Base-by-base conservation (phyloP, 805 yeast genomes). In the Metschnikowia corniflorae region DNA sequence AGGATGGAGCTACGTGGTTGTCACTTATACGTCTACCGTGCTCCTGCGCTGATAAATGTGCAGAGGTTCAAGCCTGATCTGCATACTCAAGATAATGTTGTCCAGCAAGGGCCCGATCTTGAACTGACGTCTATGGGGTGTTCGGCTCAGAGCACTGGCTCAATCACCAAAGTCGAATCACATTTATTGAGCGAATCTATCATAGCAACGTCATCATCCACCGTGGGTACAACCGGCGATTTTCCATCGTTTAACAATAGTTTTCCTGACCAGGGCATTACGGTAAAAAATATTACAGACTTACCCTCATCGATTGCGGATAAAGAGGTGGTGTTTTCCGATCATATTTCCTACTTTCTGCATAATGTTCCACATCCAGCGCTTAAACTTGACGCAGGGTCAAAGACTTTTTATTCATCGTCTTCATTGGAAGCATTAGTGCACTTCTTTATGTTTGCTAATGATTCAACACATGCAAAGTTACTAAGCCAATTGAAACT, bases 351-450 rank as follows among this genome's bases (percentile, higher is more conserved):
- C 4, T 58, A 55, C 44, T 52, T 42, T 31, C 49, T 49, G 30
- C 49, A 61, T 4, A 29, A 33, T 4, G 29, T 54, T 5, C 65
- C 69, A 3, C 71, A 68, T 42, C 73, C 73, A 1, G 58, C 55
- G 14, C 54, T 68, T 21, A 40, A 46, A 16, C 55, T 76, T 39
- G 86, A 81, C 50, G 54, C 58, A 13, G 54, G 74, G 15, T 71
- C 48, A 9, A 40, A 47, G 15, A 9, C 33, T n/a, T 40, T 43
- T 26, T 45, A 69, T 6, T 21, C 24, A 3, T 86, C 86, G n/a
- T 43, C 54, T 14, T 55, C 86, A 0, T 52, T 76, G 8, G 96
- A 88, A 56, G 75, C 88, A 30, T 68, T 88, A 24, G 77, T 89
- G 38, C 97, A 89, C 60, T 74, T 84, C 3, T 64, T 86, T 17